These are phyloP conservation scores for Pseudogymnoascus pannorum DNA, from an alignment of 2,329 filamentous ascomycete genomes.

Conservation along the genomic window DNA sequence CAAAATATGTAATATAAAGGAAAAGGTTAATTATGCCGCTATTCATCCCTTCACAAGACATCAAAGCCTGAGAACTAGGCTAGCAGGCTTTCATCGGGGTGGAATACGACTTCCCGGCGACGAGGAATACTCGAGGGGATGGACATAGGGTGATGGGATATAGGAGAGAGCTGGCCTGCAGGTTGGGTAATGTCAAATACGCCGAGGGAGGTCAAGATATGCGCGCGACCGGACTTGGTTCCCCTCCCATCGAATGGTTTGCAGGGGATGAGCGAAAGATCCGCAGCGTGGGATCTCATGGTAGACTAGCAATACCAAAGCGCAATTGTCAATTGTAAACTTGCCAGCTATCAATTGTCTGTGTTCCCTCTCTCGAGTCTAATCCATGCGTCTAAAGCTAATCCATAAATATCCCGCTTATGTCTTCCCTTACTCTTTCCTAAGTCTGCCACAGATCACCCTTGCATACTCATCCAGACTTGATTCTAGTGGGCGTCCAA, in stretches of 20 bases:
- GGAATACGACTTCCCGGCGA: neutral
- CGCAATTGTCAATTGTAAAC: neutral
- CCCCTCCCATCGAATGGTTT: neutral
- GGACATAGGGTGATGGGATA: slow-evolving; percentile 7
- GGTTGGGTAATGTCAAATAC: slow-evolving; percentile 9
- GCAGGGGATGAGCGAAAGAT: neutral
- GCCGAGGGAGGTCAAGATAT: slow-evolving; percentile 2
- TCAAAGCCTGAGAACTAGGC: neutral
- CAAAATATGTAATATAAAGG: slow-evolving; percentile 7
- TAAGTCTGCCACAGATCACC: neutral
- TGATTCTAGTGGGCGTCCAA: neutral
- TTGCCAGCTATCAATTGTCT: neutral
- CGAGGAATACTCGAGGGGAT: neutral
- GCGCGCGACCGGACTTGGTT: neutral
- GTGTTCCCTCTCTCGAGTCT: neutral
- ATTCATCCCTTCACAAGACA: neutral
- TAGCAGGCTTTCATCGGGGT: neutral
- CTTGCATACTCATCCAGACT: neutral
- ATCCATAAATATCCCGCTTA: neutral
- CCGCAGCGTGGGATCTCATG: neutral
- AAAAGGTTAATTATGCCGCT: slow-evolving; percentile 2
- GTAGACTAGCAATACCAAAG: slow-evolving; percentile 6
- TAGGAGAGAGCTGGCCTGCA: neutral
- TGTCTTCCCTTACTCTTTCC: neutral
- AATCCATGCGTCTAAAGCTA: neutral